These are phyloP conservation scores for Corylus avellana DNA, from an alignment of 306 rosid species.

Conservation along the genomic window DNA sequence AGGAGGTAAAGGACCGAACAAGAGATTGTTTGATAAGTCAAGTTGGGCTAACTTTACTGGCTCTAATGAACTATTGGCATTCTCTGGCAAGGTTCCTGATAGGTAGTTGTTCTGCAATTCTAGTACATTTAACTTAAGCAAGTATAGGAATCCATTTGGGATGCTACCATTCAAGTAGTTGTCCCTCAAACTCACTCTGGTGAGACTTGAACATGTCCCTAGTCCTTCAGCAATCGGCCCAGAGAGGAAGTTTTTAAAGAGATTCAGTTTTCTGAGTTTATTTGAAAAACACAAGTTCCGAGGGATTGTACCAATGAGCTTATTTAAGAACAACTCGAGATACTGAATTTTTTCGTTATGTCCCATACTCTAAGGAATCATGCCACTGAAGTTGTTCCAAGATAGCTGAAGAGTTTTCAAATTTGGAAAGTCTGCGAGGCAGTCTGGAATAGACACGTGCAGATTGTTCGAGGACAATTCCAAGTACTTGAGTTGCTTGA, in stretches of 20 bases:
- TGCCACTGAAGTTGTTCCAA: constrained; percentile 81
- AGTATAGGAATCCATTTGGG: constrained; percentile 75
- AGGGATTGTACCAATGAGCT: constrained; percentile 83
- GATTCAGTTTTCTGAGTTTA: constrained; percentile 62
- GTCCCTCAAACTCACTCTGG: constrained; percentile 68
- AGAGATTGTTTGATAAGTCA: constrained; percentile 69
- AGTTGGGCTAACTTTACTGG: constrained; percentile 57
- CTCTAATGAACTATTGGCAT: constrained; percentile 47
- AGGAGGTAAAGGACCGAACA: constrained; percentile 65
- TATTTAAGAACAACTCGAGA: constrained; percentile 78
- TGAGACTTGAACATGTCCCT: constrained; percentile 68
- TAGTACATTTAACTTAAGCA: constrained; percentile 61
- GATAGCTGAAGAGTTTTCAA: constrained; percentile 55
- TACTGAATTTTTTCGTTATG: constrained; percentile 57
- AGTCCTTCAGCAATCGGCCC: constrained; percentile 72
- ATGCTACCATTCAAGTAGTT: constrained; percentile 85
- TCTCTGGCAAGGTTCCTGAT: constrained; percentile 70
- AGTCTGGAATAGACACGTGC: constrained; percentile 83
- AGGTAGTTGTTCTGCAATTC: constrained; percentile 76
- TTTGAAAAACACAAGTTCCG: constrained; percentile 60
- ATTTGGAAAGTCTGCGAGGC: constrained; percentile 57
- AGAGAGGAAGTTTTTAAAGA: constrained; percentile 72
- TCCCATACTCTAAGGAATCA: constrained; percentile 72
- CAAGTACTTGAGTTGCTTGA: constrained; percentile 61
- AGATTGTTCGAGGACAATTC: constrained; percentile 75